Evolutionary conservation across 352 stramenopile species (phyloP).

Genomic region (Pythium phragmiticola): DNA sequence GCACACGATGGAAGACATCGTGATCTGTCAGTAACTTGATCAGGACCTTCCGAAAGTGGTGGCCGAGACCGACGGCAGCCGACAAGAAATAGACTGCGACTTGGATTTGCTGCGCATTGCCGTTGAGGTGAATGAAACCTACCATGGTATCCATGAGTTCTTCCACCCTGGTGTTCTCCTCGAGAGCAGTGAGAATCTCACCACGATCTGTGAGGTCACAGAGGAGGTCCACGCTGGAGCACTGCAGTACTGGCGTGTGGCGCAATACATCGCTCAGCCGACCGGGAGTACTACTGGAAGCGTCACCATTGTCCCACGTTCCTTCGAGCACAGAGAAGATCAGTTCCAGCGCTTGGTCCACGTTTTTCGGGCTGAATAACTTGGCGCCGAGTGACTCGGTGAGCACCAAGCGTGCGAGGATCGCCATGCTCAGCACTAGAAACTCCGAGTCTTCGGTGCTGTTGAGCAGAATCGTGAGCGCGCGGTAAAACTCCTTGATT

Average conservation of each 20-base stretch:
- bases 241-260: constrained; percentile 41
- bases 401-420: constrained; percentile 71
- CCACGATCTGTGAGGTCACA: constrained; percentile 59
- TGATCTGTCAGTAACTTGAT: constrained; percentile 50
- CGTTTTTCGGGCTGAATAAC: constrained; percentile 81
- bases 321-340: constrained; percentile 71
- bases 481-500: constrained; percentile 80
- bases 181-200: constrained; percentile 52
- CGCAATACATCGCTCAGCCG: constrained; percentile 23
- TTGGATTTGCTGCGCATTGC: constrained; percentile 51
- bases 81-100: constrained; percentile 66
- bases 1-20: constrained; percentile 61
- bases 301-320: constrained; percentile 41
- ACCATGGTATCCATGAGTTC: constrained; percentile 52
- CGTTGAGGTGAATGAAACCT: constrained; percentile 68
- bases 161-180: constrained; percentile 50
- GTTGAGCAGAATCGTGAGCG: constrained; percentile 79
- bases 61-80: constrained; percentile 45
- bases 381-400: constrained; percentile 73
- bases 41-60: constrained; percentile 63
- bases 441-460: constrained; percentile 73
- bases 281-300: constrained; percentile 21
- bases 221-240: constrained; percentile 63
- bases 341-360: constrained; percentile 69
- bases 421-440: constrained; percentile 76